These are phyloP conservation scores for Saccharomyces hybrid DNA, from an alignment of 1,139 yeast species.

Conservation along the genomic window DNA sequence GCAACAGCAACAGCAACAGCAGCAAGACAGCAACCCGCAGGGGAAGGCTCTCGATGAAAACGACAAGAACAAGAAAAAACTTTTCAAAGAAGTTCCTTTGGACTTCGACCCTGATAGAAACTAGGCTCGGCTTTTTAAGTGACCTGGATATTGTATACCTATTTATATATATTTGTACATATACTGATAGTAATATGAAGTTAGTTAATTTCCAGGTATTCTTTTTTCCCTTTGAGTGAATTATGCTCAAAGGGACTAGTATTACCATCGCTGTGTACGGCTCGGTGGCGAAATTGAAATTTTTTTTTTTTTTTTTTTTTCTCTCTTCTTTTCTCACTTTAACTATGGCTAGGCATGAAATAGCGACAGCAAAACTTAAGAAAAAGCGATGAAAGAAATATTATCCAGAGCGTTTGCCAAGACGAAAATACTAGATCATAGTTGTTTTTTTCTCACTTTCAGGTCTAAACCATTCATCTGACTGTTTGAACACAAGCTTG, in stretches of 20 bases:
- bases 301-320: too few relatives aligned
- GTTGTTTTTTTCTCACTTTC: neutral
- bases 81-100: conserved; percentile 7
- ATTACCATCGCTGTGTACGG: neutral
- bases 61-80: conserved; percentile 2
- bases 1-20: neutral
- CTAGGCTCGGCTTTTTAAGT: conserved; percentile 1
- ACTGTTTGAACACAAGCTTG: neutral
- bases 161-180: neutral
- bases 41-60: neutral
- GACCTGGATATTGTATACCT: conserved; percentile 1
- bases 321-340: neutral
- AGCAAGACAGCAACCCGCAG: conserved; percentile 4
- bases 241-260: neutral
- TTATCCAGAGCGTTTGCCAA: neutral
- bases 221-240: neutral
- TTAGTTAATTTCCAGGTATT: too few relatives aligned
- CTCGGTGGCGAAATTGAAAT: conserved; percentile 7
- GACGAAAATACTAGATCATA: neutral
- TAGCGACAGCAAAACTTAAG: neutral
- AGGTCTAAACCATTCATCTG: neutral
- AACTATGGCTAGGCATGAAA: neutral
- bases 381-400: neutral
- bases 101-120: conserved; percentile 13
- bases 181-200: neutral